Evolutionary conservation across 139 green algal species (phyloP), one percentile per base, ranked within the genome.

Genomic region (Asterochloris sp.): DNA sequence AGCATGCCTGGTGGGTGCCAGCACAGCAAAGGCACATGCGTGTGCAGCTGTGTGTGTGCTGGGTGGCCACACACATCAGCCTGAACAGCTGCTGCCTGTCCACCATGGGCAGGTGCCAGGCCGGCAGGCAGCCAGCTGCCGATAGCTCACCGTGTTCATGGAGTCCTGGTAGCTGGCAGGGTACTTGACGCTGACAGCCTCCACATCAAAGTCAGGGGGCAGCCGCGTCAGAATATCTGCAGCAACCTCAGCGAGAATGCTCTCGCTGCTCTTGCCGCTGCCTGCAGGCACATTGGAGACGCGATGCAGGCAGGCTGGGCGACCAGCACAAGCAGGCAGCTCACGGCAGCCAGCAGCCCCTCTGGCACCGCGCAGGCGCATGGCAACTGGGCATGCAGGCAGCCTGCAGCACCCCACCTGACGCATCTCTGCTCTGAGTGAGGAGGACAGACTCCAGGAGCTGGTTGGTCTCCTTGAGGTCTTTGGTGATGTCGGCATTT

Each of bases 401-500:
- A 27, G 63, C 14, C 12, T 16, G 23, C 23, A 10, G 21, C 12
- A 82, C 62, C 66, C 15, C 12, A 73, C 80, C 80, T 29, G 80
- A 54, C 38, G 75, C 83, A 17, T 87, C 82, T 26, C 83, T 84
- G 66, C 77, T 84, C 78, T 92, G 88, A 27, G 78, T 90, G 26
- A 88, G 84, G 64, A 89, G 82, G 13, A 90, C 67, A n/a, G 23
- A 86, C 54, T 88, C 83, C 13, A 89, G 24, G 62, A 89, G 27
- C 38, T 73, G 24, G 47, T 83, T 76, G 27, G 80, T 85, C 68
- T 88, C 87, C 75, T 91, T 86, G 60, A 94, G 74, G 81, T 95
- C 91, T 85, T 94, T 94, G 38, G 84, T 92, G 85, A 95, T 94
- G 86, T 94, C 89, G 0, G 92, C 92, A 81, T 95, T 95, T 28